Percentiles rank a stretch among this genome's conserved stretches.
Conservation (phyloP, 352 stramenopile species). For the Phytophthora pseudosyringae region DNA sequence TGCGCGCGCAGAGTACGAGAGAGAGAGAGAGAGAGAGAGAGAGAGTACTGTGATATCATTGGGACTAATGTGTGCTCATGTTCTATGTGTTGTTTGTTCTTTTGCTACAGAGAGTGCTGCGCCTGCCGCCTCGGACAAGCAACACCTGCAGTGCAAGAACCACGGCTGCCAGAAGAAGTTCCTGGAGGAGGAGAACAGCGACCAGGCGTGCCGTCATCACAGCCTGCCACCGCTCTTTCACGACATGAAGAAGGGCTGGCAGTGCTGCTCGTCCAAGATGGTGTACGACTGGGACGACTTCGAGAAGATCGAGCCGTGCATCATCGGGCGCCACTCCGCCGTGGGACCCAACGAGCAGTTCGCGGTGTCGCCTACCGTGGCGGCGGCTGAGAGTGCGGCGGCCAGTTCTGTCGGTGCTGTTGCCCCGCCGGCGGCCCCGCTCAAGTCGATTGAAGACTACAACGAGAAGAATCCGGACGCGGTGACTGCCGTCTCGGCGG, state of each 20-base stretch:
- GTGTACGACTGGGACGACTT: slow-evolving; percentile 97
- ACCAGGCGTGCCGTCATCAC: slow-evolving; percentile 81
- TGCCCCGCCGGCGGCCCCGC: slow-evolving; percentile 32
- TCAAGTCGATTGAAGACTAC: slow-evolving; percentile 95
- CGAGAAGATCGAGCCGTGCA: slow-evolving; percentile 85
- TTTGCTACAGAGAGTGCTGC: slow-evolving; percentile 24
- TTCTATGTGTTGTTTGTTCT: neutral
- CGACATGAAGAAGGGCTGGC: slow-evolving; percentile 92
- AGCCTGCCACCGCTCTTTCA: slow-evolving; percentile 86
- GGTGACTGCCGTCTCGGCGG: slow-evolving; percentile 82
- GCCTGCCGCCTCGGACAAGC: slow-evolving; percentile 32
- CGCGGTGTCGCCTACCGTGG: slow-evolving; percentile 82
- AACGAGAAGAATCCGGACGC: slow-evolving; percentile 92
- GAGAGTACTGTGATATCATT: slow-evolving; percentile 6
- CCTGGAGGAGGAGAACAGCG: slow-evolving; percentile 75
- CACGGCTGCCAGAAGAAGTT: slow-evolving; percentile 89
- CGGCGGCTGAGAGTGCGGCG: slow-evolving; percentile 61
- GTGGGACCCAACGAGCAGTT: slow-evolving; percentile 75
- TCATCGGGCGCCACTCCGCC: slow-evolving; percentile 74
- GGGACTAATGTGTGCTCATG: neutral
- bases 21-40: slow-evolving; percentile 12
- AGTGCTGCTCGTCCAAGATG: slow-evolving; percentile 90
- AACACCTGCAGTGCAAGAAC: slow-evolving; percentile 86
- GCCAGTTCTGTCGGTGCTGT: slow-evolving; percentile 27
- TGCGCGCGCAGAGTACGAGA: slow-evolving; percentile 43